Evolutionary conservation across 352 stramenopile genomes (phyloP), one percentile per base, ranked within the genome.

Genomic region (Bremia lactucae): DNA sequence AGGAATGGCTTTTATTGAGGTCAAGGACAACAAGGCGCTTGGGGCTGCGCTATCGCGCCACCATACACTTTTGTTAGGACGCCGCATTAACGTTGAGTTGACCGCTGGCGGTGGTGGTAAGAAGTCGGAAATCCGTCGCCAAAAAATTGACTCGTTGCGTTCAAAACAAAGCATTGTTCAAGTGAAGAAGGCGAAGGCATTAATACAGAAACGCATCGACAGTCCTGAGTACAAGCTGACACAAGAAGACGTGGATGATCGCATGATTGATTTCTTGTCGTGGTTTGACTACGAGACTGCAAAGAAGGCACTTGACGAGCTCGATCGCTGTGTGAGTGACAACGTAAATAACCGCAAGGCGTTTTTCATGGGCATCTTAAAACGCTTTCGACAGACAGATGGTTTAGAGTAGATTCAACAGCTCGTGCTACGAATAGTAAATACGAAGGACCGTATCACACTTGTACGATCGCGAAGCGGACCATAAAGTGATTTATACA

Each of bases 281-380:
- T 90, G 80, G 77, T 92, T 92, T 36, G 77, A 92, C 63, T 90
- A 92, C 51, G 72, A 81, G 48, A 92, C 80, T n/a, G 80, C 80
- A 22, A 90, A 90, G 62, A 65, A 58, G 11, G 71, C 80, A 20
- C 57, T 92, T 2, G 73, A 89, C 1, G 80, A 89, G 64, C 90
- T 82, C 63, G 83, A 86, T 51, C 62, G 60, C 9, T 78, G 76
- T 36, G 68, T 89, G 9, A 70, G 55, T 31, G 72, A 88, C 22
- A 71, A 59, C 38, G 79, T 92, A 51, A 61, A 72, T 36, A 92
- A 92, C 53, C 78, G 77, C 37, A 87, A 87, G 56, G 77, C 80
- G 6, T 92, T 92, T 42, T 92, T 92, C 55, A 92, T 92, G 80
- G 80, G 80, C 20, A 92, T 92, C 41, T 59, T 92, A 42, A 92